Evolutionary conservation across 306 rosid genomes (phyloP), one percentile per base, ranked within the genome.

Genomic region (Clitoria ternatea): DNA sequence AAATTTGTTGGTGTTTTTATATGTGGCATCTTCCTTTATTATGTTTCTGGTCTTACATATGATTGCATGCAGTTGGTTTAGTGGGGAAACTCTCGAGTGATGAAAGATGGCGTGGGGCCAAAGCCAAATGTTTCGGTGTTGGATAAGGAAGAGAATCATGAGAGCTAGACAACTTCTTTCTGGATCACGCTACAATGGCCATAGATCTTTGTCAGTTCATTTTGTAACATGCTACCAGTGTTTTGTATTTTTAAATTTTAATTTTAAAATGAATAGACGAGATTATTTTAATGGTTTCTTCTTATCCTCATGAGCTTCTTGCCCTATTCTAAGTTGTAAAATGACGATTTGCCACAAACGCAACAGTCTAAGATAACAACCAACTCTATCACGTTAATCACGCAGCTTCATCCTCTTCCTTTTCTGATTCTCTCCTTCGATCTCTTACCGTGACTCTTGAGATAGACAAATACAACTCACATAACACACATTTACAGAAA

Each of bases 301-400:
- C 1, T 4, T 42, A 4, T n/a, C 7, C 4, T 87, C 89, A 85
- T 87, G 92, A 80, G 86, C 67, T 81, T 85, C 96, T 76, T 78
- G 87, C 89, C 75, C 47, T 62, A n/a, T n/a, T 62, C 78, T 69
- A 59, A 75, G 65, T 77, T 79, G 81, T 74, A 74, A 72, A 74
- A 81, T 74, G 77, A 80, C 82, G 59, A 79, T 79, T 71, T 79
- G 81, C 75, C 76, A 23, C 61, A n/a, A n/a, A 56, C 78, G 36
- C 75, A 47, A 32, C 66, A 72, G 12, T 55, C 48, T 71, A 44
- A 45, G 67, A 53, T 10, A 27, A 30, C 23, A 17, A 18, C 76
- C 55, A 70, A 29, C 82, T 70, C 80, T 72, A 23, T 83, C 95
- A 86, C 91, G 89, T 86, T 84, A 86, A 80, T 86, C 91, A 84